Evolutionary conservation across 441 rosid species (phyloP).

Genomic region (Syzygium syzygioides): DNA sequence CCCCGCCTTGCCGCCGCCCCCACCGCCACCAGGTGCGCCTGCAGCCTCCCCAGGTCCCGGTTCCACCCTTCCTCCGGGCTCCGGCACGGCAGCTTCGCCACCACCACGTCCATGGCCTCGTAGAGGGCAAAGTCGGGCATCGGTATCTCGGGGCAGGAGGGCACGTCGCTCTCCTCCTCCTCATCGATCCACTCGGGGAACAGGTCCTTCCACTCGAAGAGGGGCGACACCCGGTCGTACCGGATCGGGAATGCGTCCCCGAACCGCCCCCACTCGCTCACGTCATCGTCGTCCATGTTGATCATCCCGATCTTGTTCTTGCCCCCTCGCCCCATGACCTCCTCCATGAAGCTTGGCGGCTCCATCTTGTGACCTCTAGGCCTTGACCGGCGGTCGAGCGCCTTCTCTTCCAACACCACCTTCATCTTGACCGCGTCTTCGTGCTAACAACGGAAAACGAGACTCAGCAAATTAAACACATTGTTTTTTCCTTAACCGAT

Average conservation of each 20-base stretch:
- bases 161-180: constrained; percentile 67
- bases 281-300: constrained; percentile 58
- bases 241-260: constrained; percentile 46
- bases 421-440: constrained; percentile 60
- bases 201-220: constrained; percentile 66
- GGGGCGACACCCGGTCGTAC: constrained; percentile 49
- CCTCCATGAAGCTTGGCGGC: constrained; percentile 52
- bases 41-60: constrained; percentile 78
- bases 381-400: not conserved
- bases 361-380: constrained; percentile 33
- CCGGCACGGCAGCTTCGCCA: constrained; percentile 69
- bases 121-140: constrained; percentile 53
- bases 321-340: not conserved
- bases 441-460: not conserved
- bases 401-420: constrained; percentile 36
- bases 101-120: constrained; percentile 58
- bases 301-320: constrained; percentile 47
- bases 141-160: constrained; percentile 75
- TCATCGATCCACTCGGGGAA: constrained; percentile 98
- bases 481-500: no score
- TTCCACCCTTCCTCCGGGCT: constrained; percentile 68
- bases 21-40: constrained; percentile 66
- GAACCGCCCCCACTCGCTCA: constrained; percentile 43
- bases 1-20: constrained; percentile 57
- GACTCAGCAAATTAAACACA: not conserved